Evolutionary conservation across 2,329 filamentous ascomycete species (phyloP).

Genomic region (Neodidymelliopsis sp.): DNA sequence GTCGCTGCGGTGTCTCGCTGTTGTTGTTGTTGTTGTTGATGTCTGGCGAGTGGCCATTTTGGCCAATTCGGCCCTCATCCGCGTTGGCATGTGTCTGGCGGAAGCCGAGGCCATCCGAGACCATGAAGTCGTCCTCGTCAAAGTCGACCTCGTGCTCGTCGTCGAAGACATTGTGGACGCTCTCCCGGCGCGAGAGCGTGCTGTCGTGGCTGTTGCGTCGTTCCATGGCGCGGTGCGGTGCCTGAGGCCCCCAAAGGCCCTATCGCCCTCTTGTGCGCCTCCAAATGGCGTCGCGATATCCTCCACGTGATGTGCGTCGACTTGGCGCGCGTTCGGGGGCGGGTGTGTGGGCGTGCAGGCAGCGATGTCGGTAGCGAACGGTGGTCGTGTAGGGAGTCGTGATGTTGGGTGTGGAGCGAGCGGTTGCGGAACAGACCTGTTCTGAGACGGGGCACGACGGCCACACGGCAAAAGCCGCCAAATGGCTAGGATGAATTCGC

Average conservation of each 20-base stretch:
- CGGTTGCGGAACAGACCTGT: conserved; percentile 19
- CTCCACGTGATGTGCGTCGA: conserved; percentile 17
- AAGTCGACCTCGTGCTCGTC: conserved; percentile 56
- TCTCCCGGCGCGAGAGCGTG: conserved; percentile 37
- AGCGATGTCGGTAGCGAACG: conserved; percentile 27
- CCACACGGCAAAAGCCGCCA: conserved; percentile 33
- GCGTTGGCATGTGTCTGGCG: conserved; percentile 47
- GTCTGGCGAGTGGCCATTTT: conserved; percentile 17
- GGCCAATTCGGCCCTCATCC: conserved; percentile 25
- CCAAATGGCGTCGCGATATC: conserved; percentile 26
- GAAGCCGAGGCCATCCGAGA: conserved; percentile 56
- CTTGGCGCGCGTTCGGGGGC: conserved; percentile 23
- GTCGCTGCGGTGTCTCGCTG: conserved; percentile 33
- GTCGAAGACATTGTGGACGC: conserved; percentile 56
- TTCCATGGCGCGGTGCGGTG: conserved; percentile 48
- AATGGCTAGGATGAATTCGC: not conserved
- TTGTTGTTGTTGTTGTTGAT: conserved; percentile 37
- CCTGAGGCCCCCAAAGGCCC: conserved; percentile 40
- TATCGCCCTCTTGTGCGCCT: conserved; percentile 34
- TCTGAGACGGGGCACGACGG: conserved; percentile 21
- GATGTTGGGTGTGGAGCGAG: conserved; percentile 26
- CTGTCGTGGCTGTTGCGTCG: conserved; percentile 45
- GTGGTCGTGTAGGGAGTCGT: conserved; percentile 33
- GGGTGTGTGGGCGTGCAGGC: conserved; percentile 21
- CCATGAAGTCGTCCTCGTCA: conserved; percentile 52